Evolutionary conservation across 768 basidiomycete genomes (phyloP), one percentile per base, ranked within the genome.

Genomic region (Kwoniella dejecticola): DNA sequence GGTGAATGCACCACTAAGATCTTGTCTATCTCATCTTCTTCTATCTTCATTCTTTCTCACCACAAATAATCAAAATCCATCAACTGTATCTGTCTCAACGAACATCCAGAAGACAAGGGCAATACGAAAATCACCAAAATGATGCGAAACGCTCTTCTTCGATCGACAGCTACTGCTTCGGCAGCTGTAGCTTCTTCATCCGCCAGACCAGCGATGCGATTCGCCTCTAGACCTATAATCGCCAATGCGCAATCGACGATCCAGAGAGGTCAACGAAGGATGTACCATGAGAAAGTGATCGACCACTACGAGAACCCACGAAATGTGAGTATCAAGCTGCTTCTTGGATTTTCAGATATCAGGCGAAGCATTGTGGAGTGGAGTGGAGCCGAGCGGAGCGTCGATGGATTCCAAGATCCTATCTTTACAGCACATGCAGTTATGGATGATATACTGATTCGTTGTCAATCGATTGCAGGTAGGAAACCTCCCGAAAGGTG

Each of bases 231-330:
- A 21, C 38, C 44, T 3, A 40, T 40, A 15, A n/a, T 36, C 12
- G 57, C 27, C 5, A 42, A 41, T 52, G 63, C 68, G 10, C 49
- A 65, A 40, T 63, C 64, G 19, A 60, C 60, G 17, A 41, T 64
- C 26, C 60, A 66, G 27, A 52, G 47, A 27, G 65, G 71, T 23
- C 65, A 52, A 52, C 76, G 83, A 69, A 86, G 93, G 71, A 83
- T 82, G 4, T 97, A 97, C 77, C 94, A 97, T 77, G 91, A 94
- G 79, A 96, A 97, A 75, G 95, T 98, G 31, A 78, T 80, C 40
- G 79, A 80, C 57, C 96, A 98, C 81, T 98, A 98, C 80, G 95
- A 98, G 83, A 87, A 85, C 80, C 96, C 96, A 68, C 87, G 89
- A 83, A 99, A 99, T 82, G 95, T 97, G 72, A 54, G 89, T 85